Base-by-base conservation (phyloP, 2,329 filamentous ascomycete genomes). In the Cadophora gregata region DNA sequence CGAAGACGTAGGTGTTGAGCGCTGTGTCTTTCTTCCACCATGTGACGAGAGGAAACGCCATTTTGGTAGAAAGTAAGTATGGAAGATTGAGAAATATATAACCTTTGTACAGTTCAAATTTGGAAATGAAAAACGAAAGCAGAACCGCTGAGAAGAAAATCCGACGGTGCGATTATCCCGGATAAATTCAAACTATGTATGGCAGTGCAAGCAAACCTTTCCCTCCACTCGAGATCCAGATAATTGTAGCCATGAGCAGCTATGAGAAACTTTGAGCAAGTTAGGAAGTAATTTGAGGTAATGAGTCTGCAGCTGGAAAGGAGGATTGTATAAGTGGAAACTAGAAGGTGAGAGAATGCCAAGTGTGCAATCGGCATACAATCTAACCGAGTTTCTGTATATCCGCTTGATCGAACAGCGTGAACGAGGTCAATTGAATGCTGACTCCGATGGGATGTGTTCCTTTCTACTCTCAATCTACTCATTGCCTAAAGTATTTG, bases 1-100 rank as follows among this genome's bases (percentile, higher is more conserved):
- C 62, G n/a, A 64, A 64, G 42, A 59, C 47, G 27, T 59, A 64
- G 19, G 62, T 38, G 31, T 59, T 59, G 29, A 64, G 62, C 12
- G 62, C 53, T 6, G 38, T 59, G 42, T 64, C 53, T 33, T 51
- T 59, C 31, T 59, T 64, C 62, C 62, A 64, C 50, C 25, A 47
- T 12, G 50, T 24, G 29, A 58, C 38, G 12, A 51, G 50, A 9
- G 50, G 42, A 16, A 62, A 53, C 4, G 9, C 19, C 42, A 51
- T 53, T 12, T 51, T 42, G 1, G 8, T 14, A n/a, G 6, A 38
- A 10, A 24, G 6, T 12, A 12, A 12, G 3, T 9, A 42, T 42
- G 7, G 12, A 42, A 12, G 16, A 16, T 6, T 16, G 36, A 42
- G 14, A 14, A 16, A 12, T 16, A 42, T 3, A 61, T n/a, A n/a